phyloP scores from a whole-genome alignment of 805 yeast genomes.

The Cephaloascus fragrans region DNA sequence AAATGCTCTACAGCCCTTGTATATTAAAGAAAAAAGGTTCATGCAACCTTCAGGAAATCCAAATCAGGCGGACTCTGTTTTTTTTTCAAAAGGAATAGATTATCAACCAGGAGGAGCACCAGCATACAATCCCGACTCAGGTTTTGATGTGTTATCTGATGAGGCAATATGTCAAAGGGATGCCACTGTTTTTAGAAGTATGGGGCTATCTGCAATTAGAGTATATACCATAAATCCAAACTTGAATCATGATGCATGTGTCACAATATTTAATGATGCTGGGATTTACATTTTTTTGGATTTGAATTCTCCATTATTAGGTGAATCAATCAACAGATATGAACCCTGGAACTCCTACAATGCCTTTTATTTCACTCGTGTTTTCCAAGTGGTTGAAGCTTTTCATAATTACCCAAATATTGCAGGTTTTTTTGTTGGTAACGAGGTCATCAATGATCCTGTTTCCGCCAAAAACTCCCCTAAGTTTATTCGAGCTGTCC shows the following conservation, averaged over 20 bases:
- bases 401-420: conserved; percentile 20
- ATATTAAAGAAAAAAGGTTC: conserved; percentile 46
- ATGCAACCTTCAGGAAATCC: conserved; percentile 36
- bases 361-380: conserved; percentile 16
- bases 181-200: conserved; percentile 15
- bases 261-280: conserved; percentile 24
- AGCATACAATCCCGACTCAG: conserved; percentile 3
- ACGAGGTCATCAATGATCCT: conserved; percentile 23
- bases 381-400: conserved; percentile 20
- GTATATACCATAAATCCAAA: conserved; percentile 26
- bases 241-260: conserved; percentile 23
- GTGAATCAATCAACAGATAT: conserved; percentile 18
- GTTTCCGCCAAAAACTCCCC: conserved; percentile 13
- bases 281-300: conserved; percentile 37
- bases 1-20: too few relatives aligned
- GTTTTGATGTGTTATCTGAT: conserved; percentile 9
- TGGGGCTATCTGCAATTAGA: conserved; percentile 23
- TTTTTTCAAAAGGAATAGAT: conserved; percentile 7
- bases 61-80: not conserved
- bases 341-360: conserved; percentile 25
- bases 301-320: conserved; percentile 21
- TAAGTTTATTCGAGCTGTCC: conserved; percentile 25
- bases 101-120: conserved; percentile 15
- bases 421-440: conserved; percentile 30
- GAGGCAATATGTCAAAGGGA: conserved; percentile 20